phyloP scores from a whole-genome alignment of 176 grass and related monocot genomes.

The Luzula sylvatica region DNA sequence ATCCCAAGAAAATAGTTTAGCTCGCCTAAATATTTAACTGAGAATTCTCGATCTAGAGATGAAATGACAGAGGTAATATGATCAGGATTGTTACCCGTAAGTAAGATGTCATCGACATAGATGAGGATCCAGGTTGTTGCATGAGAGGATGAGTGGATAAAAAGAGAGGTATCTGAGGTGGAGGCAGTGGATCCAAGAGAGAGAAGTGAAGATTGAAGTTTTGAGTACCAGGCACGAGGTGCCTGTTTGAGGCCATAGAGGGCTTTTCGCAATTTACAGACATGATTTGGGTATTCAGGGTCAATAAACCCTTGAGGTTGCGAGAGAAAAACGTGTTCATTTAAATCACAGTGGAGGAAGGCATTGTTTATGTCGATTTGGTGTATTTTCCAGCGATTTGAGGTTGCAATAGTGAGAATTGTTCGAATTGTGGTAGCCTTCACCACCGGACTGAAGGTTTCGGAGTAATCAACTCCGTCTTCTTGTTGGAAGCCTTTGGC shows the following conservation, averaged over 20 bases:
- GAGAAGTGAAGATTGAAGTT: neutral
- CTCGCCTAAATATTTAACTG: neutral
- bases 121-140: neutral
- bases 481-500: constrained; percentile 10
- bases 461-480: neutral
- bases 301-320: neutral
- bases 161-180: neutral
- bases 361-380: neutral
- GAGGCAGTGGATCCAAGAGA: neutral
- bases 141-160: neutral
- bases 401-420: neutral
- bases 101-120: constrained; percentile 4
- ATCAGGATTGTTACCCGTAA: neutral
- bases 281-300: neutral
- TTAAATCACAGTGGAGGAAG: neutral
- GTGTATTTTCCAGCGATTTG: neutral
- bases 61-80: neutral
- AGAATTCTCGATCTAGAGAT: neutral
- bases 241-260: constrained; percentile 7
- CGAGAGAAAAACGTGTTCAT: neutral
- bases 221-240: neutral
- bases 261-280: neutral
- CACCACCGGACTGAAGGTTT: neutral
- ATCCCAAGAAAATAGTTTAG: neutral
- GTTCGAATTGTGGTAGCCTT: neutral